Base-by-base conservation (phyloP, 768 basidiomycete species). In the Suillus occidentalis region DNA sequence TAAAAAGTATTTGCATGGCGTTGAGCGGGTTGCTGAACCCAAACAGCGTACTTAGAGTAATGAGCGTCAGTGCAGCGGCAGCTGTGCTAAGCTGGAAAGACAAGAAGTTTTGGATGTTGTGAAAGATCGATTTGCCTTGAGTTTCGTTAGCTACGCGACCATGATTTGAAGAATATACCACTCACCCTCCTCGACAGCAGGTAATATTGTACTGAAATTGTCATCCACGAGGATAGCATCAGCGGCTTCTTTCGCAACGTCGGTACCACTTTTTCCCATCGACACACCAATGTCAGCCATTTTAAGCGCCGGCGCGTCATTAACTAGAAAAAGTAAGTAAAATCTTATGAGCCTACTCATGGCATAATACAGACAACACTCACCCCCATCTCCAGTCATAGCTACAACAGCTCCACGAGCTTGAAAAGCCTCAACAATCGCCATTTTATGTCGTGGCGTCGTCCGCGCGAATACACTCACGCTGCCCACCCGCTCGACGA, bases 1-100 rank as follows among this genome's bases (percentile, higher is more conserved):
- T 98, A 75, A 97, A 99, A n/a, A 99, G 79, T 71, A 99, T 99
- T 76, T 99, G 96, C 95, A 98, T 98, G 4, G 96, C 90, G 72
- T 99, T 99, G 67, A 99, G 83, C 4, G 96, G 96, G 72, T 97
- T 98, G 71, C 88, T 89, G 40, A 97, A 82, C 16, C 91, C 88
- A 70, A 99, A 87, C 75, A 95, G 83, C 25, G 96, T 99, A 75
- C 92, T 94, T 63, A 98, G 81, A 2, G 96, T 96, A 78, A 99
- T 98, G 69, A 99, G 82, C n/a, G 92, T 89, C 68, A 99, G 81
- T 4, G 96, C 95, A 25, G 97, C 95, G 4, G 94, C 94, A n/a
- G 97, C 97, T 3, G 97, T 99, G 70, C 94, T 96, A 20, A 99
- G 86, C 76, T 99, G 96, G 85, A 99, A 99, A 49, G 92, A 87